Conservation (phyloP, 129 eudicot species). For the Flaveria linearis region DNA sequence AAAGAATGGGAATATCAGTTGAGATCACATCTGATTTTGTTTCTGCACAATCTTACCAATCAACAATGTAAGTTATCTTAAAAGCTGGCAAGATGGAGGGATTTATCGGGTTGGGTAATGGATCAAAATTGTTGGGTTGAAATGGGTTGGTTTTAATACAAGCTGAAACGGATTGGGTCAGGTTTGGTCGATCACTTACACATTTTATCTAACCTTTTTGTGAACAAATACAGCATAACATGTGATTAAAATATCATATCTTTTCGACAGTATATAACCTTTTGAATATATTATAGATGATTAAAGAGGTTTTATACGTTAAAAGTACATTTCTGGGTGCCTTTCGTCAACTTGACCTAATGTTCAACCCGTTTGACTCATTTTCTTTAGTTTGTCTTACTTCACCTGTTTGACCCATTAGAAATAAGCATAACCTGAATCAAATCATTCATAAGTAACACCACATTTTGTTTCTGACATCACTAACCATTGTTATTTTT, state of each 20-base stretch:
- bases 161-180: too few relatives aligned
- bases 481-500: neutral
- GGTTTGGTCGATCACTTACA: neutral
- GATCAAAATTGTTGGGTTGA: neutral
- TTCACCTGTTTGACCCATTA: neutral
- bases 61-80: constrained; percentile 19
- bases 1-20: constrained; percentile 70
- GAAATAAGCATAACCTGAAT: neutral
- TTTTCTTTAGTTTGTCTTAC: neutral
- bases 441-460: neutral
- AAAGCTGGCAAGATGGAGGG: neutral
- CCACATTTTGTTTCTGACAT: neutral
- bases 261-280: neutral
- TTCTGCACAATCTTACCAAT: constrained; percentile 54
- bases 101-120: neutral
- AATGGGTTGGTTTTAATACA: neutral
- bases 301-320: neutral
- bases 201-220: neutral
- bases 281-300: neutral
- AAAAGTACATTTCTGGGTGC: constrained; percentile 8
- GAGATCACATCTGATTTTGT: constrained; percentile 51
- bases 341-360: neutral
- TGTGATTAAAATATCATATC: neutral
- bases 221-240: neutral
- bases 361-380: neutral